Conservation (phyloP, 2,329 filamentous ascomycete genomes). For the Colletotrichum sidae region DNA sequence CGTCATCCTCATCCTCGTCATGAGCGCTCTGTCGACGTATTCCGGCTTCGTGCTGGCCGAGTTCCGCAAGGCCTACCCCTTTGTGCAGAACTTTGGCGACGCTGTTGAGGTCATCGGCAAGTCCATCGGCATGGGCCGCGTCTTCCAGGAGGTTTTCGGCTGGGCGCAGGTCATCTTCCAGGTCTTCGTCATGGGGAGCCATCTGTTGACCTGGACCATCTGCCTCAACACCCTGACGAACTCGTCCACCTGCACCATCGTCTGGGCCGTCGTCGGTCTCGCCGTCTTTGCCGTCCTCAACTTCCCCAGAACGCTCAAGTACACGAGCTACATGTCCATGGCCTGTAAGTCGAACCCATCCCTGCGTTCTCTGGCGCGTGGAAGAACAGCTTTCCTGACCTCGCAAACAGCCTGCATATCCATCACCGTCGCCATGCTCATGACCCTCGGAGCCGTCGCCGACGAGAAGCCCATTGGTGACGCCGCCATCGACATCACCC, state of each 20-base stretch:
- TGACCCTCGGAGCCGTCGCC: conserved; percentile 73
- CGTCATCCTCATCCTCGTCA: conserved; percentile 77
- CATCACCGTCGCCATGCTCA: conserved; percentile 70
- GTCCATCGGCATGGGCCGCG: conserved; percentile 58
- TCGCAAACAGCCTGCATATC: conserved; percentile 62
- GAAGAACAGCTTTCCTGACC: conserved; percentile 2
- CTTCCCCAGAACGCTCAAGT: conserved; percentile 71
- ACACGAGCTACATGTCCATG: conserved; percentile 71
- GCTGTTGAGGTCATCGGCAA: conserved; percentile 68
- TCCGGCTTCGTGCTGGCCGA: conserved; percentile 68
- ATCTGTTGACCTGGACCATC: conserved; percentile 75
- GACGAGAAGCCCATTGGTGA: conserved; percentile 53
- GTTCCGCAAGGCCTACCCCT: conserved; percentile 77
- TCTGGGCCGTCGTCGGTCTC: conserved; percentile 71
- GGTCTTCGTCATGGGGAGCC: conserved; percentile 76
- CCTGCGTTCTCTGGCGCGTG: neutral
- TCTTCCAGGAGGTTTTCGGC: conserved; percentile 70
- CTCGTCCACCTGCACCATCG: conserved; percentile 71
- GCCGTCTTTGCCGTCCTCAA: conserved; percentile 69
- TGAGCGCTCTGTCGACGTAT: conserved; percentile 75
- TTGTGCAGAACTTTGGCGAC: conserved; percentile 75
- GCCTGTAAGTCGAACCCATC: conserved; percentile 51
- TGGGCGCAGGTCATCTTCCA: conserved; percentile 70
- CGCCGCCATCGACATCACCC: conserved; percentile 46
- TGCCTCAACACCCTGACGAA: conserved; percentile 73